Evolutionary conservation across 108 stramenopile species (phyloP).

Genomic region (Craspedostauros australis): DNA sequence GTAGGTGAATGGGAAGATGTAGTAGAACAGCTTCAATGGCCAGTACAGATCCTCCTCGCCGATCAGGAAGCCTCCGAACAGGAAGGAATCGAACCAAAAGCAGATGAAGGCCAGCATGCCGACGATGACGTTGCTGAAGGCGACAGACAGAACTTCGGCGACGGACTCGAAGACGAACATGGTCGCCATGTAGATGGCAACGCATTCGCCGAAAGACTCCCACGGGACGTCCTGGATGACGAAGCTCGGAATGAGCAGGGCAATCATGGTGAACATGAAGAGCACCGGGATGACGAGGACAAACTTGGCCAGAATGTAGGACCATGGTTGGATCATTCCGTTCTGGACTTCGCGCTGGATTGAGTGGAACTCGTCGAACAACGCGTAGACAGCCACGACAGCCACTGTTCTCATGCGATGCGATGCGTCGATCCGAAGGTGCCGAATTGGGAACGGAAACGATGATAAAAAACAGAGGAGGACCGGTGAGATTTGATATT

Average conservation of each 20-base stretch:
- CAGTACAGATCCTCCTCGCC: slow-evolving; percentile 18
- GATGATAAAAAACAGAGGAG: no score
- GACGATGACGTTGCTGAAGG: slow-evolving; percentile 17
- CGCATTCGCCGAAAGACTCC: background rate
- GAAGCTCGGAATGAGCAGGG: slow-evolving; percentile 21
- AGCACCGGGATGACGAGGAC: slow-evolving; percentile 28
- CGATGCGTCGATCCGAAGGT: no score
- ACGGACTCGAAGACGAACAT: slow-evolving; percentile 20
- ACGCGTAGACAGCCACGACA: slow-evolving; percentile 30
- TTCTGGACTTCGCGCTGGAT: slow-evolving; percentile 26
- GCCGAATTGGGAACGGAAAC: no score
- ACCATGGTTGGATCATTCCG: slow-evolving; percentile 19
- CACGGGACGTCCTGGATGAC: slow-evolving; percentile 7
- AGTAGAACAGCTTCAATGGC: slow-evolving; percentile 27
- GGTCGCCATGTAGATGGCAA: slow-evolving; percentile 1
- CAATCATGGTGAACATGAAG: slow-evolving; percentile 19
- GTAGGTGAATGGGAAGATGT: slow-evolving; percentile 18
- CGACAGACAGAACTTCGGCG: slow-evolving; percentile 21
- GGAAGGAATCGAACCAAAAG: slow-evolving; percentile 32
- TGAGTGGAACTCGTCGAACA: slow-evolving; percentile 28
- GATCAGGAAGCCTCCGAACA: no score
- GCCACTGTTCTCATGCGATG: slow-evolving; percentile 9
- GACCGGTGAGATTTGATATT: background rate
- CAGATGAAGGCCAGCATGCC: slow-evolving; percentile 28
- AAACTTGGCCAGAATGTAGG: slow-evolving; percentile 22